Percentiles rank a stretch among this genome's conserved stretches.
Conservation (phyloP, 306 rosid species). For the Acacia melanoxylon region DNA sequence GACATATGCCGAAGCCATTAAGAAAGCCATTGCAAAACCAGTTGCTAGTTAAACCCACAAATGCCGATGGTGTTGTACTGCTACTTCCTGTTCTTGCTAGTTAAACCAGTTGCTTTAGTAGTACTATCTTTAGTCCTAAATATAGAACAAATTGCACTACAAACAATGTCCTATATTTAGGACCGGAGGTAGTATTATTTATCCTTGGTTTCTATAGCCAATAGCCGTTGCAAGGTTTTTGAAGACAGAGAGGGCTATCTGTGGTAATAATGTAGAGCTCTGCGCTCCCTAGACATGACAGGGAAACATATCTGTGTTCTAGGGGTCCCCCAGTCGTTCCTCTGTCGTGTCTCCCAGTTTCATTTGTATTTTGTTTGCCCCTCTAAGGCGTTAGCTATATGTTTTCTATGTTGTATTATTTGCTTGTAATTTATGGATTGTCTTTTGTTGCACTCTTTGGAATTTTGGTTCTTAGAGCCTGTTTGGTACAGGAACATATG, state of each 20-base stretch:
- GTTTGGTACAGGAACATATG: no score
- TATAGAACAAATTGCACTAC: no score
- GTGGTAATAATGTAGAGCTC: slow-evolving; percentile 44
- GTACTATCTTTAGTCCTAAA: no score
- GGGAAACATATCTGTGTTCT: slow-evolving; percentile 29
- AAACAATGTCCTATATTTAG: no score
- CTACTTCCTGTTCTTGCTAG: slow-evolving; percentile 29
- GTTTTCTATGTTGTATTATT: slow-evolving; percentile 37
- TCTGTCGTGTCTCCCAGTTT: slow-evolving; percentile 31
- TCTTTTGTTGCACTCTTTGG: background rate
- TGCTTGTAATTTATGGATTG: slow-evolving; percentile 34
- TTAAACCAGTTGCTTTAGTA: no score
- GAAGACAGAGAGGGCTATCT: slow-evolving; percentile 37
- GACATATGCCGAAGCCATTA: slow-evolving; percentile 91
- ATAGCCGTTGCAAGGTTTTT: slow-evolving; percentile 38
- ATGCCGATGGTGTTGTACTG: slow-evolving; percentile 18
- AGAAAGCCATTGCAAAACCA: slow-evolving; percentile 74
- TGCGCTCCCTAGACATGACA: slow-evolving; percentile 35
- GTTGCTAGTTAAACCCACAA: slow-evolving; percentile 53
- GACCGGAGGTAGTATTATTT: no score
- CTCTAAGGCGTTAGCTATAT: background rate
- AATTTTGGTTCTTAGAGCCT: no score
- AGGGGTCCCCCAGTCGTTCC: slow-evolving; percentile 32
- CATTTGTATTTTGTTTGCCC: slow-evolving; percentile 48
- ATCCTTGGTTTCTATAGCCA: slow-evolving; percentile 33